Evolutionary conservation across 225 moss, liverwort and hornwort species (phyloP).

Genomic region (Polytrichum formosum): DNA sequence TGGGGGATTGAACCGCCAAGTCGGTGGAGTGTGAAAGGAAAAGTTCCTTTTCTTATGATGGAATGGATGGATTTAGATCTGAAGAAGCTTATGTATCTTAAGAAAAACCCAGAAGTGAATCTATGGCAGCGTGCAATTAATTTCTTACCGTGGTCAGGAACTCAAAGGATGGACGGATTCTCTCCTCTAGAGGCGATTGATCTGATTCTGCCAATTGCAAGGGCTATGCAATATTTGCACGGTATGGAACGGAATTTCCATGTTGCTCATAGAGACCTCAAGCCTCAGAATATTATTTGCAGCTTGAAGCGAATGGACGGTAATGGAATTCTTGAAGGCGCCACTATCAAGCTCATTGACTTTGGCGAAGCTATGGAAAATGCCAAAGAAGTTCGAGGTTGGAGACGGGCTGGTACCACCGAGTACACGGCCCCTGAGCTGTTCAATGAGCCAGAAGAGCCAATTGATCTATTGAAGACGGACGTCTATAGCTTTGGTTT

Average conservation of each 20-base stretch:
- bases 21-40: neutral
- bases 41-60: slow-evolving; percentile 2
- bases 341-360: slow-evolving; percentile 34
- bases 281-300: slow-evolving; percentile 34
- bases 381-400: neutral
- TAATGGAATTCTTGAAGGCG: neutral
- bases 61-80: neutral
- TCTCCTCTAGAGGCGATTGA: slow-evolving; percentile 16
- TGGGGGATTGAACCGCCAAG: slow-evolving; percentile 15
- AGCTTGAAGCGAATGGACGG: neutral
- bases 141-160: too few relatives aligned
- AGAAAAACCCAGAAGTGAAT: neutral
- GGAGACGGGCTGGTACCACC: slow-evolving; percentile 2
- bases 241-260: slow-evolving; percentile 1
- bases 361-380: slow-evolving; percentile 25
- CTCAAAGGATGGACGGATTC: slow-evolving; percentile 2
- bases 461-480: slow-evolving; percentile 2
- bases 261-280: slow-evolving; percentile 27
- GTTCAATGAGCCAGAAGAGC: neutral
- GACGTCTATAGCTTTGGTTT: slow-evolving; percentile 37
- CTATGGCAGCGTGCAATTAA: too few relatives aligned
- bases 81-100: neutral
- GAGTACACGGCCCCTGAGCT: slow-evolving; percentile 6
- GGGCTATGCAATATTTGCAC: slow-evolving; percentile 29
- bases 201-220: slow-evolving; percentile 22